A percentile compares a stretch with the other conserved stretches of the same genome.
phyloP scores from a whole-genome alignment of 768 basidiomycete genomes.

The Tulasnella calospora region DNA sequence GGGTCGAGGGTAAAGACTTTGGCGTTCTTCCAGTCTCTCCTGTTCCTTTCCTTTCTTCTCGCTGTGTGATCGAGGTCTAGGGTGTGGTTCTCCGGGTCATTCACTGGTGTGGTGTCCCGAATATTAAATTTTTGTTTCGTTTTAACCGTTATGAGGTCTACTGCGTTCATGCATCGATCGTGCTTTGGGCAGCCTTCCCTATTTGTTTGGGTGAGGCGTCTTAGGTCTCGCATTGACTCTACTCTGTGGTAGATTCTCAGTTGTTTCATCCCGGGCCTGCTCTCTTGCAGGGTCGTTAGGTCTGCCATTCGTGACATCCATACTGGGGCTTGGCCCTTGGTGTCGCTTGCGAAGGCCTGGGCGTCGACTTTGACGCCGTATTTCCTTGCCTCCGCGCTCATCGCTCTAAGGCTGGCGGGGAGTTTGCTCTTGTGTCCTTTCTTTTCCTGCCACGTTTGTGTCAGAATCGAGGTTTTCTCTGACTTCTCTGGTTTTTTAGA shows the following conservation, averaged over 20 bases:
- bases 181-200: too few relatives aligned
- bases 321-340: constrained; percentile 1
- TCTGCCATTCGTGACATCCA: background rate
- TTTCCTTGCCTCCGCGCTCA: background rate
- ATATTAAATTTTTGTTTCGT: too few relatives aligned
- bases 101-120: background rate
- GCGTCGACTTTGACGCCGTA: background rate
- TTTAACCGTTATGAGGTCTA: too few relatives aligned
- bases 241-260: too few relatives aligned
- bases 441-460: background rate
- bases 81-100: background rate
- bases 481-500: background rate
- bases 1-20: too few relatives aligned
- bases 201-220: too few relatives aligned
- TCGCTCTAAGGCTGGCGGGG: background rate
- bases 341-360: background rate
- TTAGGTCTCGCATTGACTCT: too few relatives aligned
- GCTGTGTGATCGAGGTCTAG: too few relatives aligned
- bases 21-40: too few relatives aligned
- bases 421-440: background rate
- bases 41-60: too few relatives aligned
- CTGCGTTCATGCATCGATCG: too few relatives aligned
- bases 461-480: background rate
- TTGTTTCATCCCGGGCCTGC: background rate
- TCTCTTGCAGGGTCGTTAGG: too few relatives aligned